phyloP scores from a whole-genome alignment of 805 yeast species.

The Candida piceae region DNA sequence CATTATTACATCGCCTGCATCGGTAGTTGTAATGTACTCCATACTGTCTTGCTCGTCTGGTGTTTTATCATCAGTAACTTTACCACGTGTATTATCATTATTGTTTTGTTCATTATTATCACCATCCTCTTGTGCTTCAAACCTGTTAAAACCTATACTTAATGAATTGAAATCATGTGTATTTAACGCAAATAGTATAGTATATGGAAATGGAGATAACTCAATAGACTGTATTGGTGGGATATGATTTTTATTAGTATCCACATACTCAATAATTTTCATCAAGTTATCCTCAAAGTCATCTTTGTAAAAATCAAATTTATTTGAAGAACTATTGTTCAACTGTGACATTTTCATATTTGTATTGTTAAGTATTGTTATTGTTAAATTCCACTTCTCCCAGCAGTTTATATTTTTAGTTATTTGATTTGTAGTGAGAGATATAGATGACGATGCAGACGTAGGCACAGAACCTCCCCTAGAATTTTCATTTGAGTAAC shows the following conservation, averaged over 20 bases:
- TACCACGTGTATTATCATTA: conserved; percentile 1
- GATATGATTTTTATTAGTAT: conserved; percentile 56
- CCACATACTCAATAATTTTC: conserved; percentile 47
- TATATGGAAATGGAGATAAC: conserved; percentile 58
- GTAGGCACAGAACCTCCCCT: conserved; percentile 8
- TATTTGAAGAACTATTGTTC: conserved; percentile 8
- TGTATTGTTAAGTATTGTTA: conserved; percentile 35
- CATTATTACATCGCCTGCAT: conserved; percentile 22
- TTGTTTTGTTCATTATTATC: neutral
- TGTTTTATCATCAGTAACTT: conserved; percentile 6
- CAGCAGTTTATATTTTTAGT: conserved; percentile 47
- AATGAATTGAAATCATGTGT: conserved; percentile 23
- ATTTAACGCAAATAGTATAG: conserved; percentile 28
- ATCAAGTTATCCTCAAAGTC: conserved; percentile 38
- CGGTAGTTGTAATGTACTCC: conserved; percentile 25
- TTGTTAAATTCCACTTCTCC: conserved; percentile 66
- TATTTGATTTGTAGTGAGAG: conserved; percentile 13
- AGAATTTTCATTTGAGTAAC: neutral
- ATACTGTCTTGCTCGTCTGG: conserved; percentile 19
- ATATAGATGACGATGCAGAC: conserved; percentile 15
- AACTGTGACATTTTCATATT: conserved; percentile 12
- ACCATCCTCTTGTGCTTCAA: conserved; percentile 12
- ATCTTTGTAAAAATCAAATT: conserved; percentile 25
- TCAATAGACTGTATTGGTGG: conserved; percentile 72
- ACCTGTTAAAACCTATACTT: conserved; percentile 20